Evolutionary conservation across 257 asterid species (phyloP).

Genomic region (Cordia subcordata): DNA sequence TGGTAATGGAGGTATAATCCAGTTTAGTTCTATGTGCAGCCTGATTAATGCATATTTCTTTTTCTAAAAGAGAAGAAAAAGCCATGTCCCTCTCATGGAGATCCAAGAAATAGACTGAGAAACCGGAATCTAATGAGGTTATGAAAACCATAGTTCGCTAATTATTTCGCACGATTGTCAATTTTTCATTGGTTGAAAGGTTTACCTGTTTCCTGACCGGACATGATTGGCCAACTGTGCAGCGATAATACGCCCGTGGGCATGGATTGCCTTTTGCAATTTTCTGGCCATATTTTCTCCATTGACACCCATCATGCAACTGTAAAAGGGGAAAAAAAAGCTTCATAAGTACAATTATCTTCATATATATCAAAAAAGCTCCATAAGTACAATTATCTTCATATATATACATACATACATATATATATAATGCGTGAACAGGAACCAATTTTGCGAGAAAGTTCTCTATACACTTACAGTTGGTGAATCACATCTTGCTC

Average conservation of each 20-base stretch:
- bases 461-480: constrained; percentile 40
- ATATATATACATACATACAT: too few species aligned
- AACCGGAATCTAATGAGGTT: too few species aligned
- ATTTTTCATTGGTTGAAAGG: too few species aligned
- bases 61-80: too few species aligned
- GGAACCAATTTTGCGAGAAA: not conserved
- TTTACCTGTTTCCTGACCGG: constrained; percentile 85
- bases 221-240: constrained; percentile 73
- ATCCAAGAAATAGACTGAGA: too few species aligned
- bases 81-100: too few species aligned
- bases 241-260: constrained; percentile 87
- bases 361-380: not conserved
- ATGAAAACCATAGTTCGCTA: too few species aligned
- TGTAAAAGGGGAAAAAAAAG: constrained; percentile 8
- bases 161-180: too few species aligned
- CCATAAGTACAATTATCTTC: not conserved
- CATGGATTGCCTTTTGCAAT: constrained; percentile 83
- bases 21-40: too few species aligned
- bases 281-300: constrained; percentile 97
- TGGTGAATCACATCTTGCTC: constrained; percentile 74
- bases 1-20: too few species aligned
- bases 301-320: constrained; percentile 95
- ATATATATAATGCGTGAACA: not conserved
- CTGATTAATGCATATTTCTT: too few species aligned
- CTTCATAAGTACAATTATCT: not conserved